Percentiles rank a stretch among this genome's conserved stretches.
Evolutionary conservation across 2,329 filamentous ascomycete species (phyloP).

Genomic region (Penicillium griseofulvum): DNA sequence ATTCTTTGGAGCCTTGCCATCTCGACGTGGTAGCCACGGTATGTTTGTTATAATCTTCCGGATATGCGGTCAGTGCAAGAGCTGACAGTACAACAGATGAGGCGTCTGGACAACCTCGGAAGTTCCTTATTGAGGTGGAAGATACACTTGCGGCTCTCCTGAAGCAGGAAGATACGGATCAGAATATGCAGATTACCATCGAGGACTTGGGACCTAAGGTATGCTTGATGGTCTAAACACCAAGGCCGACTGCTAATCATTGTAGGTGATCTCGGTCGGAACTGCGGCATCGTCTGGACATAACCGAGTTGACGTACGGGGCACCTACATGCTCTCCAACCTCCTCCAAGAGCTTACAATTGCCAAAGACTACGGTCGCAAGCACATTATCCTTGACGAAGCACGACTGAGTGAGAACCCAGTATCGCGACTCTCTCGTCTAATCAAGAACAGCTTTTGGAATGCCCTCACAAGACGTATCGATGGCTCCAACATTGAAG

Average conservation of each 20-base stretch:
- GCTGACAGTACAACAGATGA: conserved; percentile 61
- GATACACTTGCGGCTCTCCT: conserved; percentile 75
- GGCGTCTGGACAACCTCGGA: conserved; percentile 64
- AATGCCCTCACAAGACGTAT: conserved; percentile 84
- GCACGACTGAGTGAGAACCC: conserved; percentile 92
- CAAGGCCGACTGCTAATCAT: conserved; percentile 24
- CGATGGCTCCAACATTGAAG: conserved; percentile 74
- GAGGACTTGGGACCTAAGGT: conserved; percentile 93
- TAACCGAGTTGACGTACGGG: conserved; percentile 85
- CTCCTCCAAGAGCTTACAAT: conserved; percentile 90
- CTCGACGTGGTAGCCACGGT: conserved; percentile 48
- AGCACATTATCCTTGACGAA: conserved; percentile 88
- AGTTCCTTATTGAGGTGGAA: conserved; percentile 84
- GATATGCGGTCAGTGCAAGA: background rate
- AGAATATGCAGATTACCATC: conserved; percentile 96
- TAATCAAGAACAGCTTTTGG: conserved; percentile 93
- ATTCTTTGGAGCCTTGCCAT: conserved; percentile 32
- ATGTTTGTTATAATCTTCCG: conserved; percentile 8
- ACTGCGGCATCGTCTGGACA: conserved; percentile 82
- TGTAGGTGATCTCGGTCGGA: conserved; percentile 74
- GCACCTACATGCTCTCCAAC: conserved; percentile 97
- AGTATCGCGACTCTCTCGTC: conserved; percentile 77
- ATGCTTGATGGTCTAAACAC: conserved; percentile 5
- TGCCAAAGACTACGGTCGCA: conserved; percentile 84
- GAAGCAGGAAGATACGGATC: conserved; percentile 86